Evolutionary conservation across 1,284 basidiomycete genomes (phyloP), one percentile per base, ranked within the genome.

Genomic region (Fistulinella cinereoalba): DNA sequence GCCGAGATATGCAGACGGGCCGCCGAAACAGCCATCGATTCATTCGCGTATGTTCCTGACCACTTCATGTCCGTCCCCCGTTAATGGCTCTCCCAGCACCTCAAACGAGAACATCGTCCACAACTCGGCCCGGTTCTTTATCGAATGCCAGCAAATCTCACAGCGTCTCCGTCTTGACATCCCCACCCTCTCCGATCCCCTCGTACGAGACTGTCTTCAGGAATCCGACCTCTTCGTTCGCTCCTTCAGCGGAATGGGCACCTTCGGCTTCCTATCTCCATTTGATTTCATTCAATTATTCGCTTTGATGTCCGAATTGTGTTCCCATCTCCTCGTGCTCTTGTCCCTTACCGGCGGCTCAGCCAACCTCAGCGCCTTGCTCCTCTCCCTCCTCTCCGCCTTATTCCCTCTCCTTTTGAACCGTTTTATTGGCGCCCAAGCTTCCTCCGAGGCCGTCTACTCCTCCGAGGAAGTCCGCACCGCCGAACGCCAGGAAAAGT

Each of bases 171-270:
- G 79, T 33, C 76, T 92, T 46, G 87, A 92, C 57, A 76, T 89
- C 32, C 88, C 87, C 43, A 84, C 86, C 5, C 72, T 90, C 39
- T 74, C 82, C 39, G 83, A 89, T 57, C 83, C 87, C 31, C 64
- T 72, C 50, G 73, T 86, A 18, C 79, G 81, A 44, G 86, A 88
- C 55, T 75, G 91, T 25, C 72, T 92, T n/a, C 80, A 85, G 53
- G 89, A 92, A 67, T 88, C 88, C 13, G 89, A 89, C 56, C 74
- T 85, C 21, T 87, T 88, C 57, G 83, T 87, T 37, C 75, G 80
- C 47, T 86, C 87, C 7, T 85, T 91, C 63, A 80, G 76, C 54
- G 81, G 81, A 41, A 67, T 72, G 52, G 78, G 81, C 29, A 75
- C 81, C 23, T 84, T 87, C 66, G 83, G 85, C 33, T 71, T 88